Conservation (phyloP, 352 stramenopile species). For the Thalassiosira sp. region DNA sequence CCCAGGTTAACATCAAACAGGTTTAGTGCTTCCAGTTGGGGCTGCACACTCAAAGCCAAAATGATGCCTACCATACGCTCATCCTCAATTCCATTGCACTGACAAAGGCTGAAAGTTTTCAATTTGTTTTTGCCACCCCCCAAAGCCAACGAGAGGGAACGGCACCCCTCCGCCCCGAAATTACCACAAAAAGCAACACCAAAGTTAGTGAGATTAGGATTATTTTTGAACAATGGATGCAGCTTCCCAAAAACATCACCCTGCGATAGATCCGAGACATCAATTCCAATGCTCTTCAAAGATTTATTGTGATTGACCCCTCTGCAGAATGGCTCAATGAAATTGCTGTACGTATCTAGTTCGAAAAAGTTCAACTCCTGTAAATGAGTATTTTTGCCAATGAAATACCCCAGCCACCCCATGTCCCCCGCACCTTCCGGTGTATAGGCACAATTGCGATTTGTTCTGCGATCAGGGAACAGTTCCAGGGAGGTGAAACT, state of each 20-base stretch:
- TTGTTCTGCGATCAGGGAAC: not conserved
- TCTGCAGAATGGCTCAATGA: not conserved
- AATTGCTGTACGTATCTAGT: not conserved
- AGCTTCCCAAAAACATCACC: not conserved
- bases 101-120: not conserved
- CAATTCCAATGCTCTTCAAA: too few relatives aligned
- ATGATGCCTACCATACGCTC: slow-evolving; percentile 9
- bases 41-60: not conserved
- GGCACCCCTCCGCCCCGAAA: not conserved
- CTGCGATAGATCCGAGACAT: not conserved
- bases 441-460: not conserved
- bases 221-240: not conserved
- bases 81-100: not conserved
- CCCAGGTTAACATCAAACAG: too few relatives aligned
- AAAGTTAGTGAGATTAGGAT: not conserved
- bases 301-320: not conserved
- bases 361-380: not conserved
- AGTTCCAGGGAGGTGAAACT: not conserved
- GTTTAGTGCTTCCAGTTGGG: not conserved
- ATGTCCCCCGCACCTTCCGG: not conserved
- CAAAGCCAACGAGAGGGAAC: not conserved
- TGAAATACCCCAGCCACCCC: not conserved
- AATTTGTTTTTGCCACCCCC: not conserved
- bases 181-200: not conserved
- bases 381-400: not conserved